Base-by-base conservation (phyloP, 306 rosid species). In the Lupinus albus region DNA sequence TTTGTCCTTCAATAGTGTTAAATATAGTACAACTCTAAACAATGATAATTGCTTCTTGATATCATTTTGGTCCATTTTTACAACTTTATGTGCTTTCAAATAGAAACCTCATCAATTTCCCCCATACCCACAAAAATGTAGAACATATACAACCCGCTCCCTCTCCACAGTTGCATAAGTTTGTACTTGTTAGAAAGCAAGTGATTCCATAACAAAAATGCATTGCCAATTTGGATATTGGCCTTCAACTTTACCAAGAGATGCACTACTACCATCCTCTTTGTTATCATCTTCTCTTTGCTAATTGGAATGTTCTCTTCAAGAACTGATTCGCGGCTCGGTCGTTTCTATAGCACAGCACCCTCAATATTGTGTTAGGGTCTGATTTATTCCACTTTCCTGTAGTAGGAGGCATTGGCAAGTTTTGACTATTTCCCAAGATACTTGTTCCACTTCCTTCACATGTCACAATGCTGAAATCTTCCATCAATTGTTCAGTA, bases 341-440 rank as follows among this genome's bases (percentile, higher is more conserved):
- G 61, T 89, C 98, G 72, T 88, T 76, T 72, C 98, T 78, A 57
- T 88, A 76, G 71, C 98, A 93, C 82, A 93, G 64, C 2, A 93
- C 97, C 67, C 98, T 86, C 72, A 93, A 58, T 36, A 93, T 84
- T 58, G 98, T 89, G 72, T 93, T 93, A 1, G 98, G 94, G 52
- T 93, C 97, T 13, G 91, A 60, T 47, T 87, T 79, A 36, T 83
- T 83, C 98, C 98, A 93, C 41, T 84, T 78, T 54, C 97, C 86
- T 17, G 96, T 89, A 5, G 97, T 89, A 8, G 98, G 95, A 77
- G 98, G 96, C 98, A 93, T 88, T 4, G 96, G 97, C 36, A 93
- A 68, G 71, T 76, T 88, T 13, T 82, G 88, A 8, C 91, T 89
- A 36, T 82, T 80, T 8, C 86, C 88, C 77, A 79, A 76, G 13